Percentiles rank a stretch among this genome's conserved stretches.
These are phyloP conservation scores for Leishmania aethiopica DNA, from an alignment of 208 protist genomes.

Conservation along the genomic window DNA sequence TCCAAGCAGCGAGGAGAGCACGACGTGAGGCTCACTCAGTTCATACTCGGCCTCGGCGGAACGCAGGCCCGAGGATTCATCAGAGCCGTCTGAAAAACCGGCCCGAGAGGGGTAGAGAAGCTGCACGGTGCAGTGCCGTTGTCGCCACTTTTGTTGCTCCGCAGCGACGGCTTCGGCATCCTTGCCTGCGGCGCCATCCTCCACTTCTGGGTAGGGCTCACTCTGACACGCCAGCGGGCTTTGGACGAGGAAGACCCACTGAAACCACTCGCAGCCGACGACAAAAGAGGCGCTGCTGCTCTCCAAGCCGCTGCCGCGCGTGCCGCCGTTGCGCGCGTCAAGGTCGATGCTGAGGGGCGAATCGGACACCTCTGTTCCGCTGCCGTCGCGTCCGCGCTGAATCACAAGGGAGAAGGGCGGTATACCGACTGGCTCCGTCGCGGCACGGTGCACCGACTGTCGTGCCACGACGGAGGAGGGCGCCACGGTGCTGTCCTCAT, in stretches of 20 bases:
- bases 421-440: slow-evolving; percentile 8
- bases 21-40: slow-evolving; percentile 30
- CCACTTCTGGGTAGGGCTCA: slow-evolving; percentile 21
- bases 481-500: slow-evolving; percentile 20
- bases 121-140: slow-evolving; percentile 41
- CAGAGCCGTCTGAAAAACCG: slow-evolving; percentile 17
- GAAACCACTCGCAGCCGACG: slow-evolving; percentile 44
- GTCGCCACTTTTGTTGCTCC: slow-evolving; percentile 28
- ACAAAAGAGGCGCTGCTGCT: slow-evolving; percentile 20
- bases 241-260: slow-evolving; percentile 38
- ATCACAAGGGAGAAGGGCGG: slow-evolving; percentile 46
- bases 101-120: slow-evolving; percentile 34
- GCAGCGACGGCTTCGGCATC: neutral
- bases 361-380: neutral
- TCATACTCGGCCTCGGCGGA: slow-evolving; percentile 39
- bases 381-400: slow-evolving; percentile 19
- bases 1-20: slow-evolving; percentile 37
- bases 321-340: neutral
- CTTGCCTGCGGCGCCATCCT: neutral
- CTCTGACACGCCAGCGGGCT: slow-evolving; percentile 30
- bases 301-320: neutral
- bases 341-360: neutral
- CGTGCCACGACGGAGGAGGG: slow-evolving; percentile 14
- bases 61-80: slow-evolving; percentile 18
- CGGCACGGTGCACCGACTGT: slow-evolving; percentile 11